Evolutionary conservation across 805 yeast genomes (phyloP).

Genomic region (Tetrapisispora pingtungensis): DNA sequence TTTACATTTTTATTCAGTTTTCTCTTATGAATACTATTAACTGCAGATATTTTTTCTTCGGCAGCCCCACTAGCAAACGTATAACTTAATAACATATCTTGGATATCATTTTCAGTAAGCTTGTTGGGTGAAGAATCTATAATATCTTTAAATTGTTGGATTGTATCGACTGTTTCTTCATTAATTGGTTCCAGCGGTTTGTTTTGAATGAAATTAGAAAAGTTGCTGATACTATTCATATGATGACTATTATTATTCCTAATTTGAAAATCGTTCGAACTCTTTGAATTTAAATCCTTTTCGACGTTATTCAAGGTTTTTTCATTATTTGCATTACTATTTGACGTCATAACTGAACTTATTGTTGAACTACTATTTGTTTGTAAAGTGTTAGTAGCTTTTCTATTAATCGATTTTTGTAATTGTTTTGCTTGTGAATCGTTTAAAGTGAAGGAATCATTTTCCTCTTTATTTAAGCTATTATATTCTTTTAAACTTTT

Average conservation of each 20-base stretch:
- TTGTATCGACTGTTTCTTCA: constrained; percentile 9
- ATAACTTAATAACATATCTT: constrained; percentile 5
- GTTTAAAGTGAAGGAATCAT: not conserved
- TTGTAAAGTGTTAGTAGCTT: not conserved
- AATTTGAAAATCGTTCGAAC: not conserved
- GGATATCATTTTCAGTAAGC: constrained; percentile 12
- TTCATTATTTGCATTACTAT: not conserved
- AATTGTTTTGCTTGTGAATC: not conserved
- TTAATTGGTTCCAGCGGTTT: constrained; percentile 9
- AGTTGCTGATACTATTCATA: not conserved
- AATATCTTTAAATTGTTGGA: constrained; percentile 2
- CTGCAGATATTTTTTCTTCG: not conserved
- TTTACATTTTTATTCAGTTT: not conserved
- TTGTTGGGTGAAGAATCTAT: constrained; percentile 5
- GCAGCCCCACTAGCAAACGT: constrained; percentile 3
- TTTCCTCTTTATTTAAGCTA: not conserved
- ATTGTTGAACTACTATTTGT: not conserved
- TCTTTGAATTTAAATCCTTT: not conserved
- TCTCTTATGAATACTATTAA: not conserved
- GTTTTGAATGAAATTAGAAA: not conserved
- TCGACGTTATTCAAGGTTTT: not conserved
- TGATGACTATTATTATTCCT: not conserved
- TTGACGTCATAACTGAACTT: not conserved
- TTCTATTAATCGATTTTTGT: not conserved
- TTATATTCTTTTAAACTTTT: constrained; percentile 3